Evolutionary conservation across 371 early-diverging fungal genomes (phyloP).

Genomic region (Caulochytrium protostelioides): DNA sequence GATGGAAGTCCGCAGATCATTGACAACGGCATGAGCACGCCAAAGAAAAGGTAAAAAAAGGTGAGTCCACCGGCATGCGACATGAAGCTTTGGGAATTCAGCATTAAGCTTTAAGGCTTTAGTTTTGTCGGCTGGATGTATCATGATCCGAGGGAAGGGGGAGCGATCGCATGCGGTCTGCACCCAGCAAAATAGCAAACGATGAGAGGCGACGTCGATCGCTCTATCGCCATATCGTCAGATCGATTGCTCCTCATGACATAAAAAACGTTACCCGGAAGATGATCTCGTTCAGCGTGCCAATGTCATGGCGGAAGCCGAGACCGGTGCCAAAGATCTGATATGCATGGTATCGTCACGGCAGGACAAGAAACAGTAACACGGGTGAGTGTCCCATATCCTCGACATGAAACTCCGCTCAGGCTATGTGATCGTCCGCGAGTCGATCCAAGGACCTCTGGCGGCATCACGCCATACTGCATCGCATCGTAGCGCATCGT

Average conservation of each 20-base stretch:
- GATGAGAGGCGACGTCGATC: not conserved
- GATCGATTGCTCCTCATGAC: no score
- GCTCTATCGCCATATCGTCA: not conserved
- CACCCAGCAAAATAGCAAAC: not conserved
- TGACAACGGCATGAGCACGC: not conserved
- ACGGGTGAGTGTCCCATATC: not conserved
- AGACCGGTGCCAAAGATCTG: conserved; percentile 41
- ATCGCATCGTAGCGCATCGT: no score
- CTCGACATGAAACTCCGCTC: not conserved
- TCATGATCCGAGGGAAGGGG: not conserved
- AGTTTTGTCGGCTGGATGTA: not conserved
- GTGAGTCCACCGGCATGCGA: not conserved
- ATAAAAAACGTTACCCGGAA: conserved; percentile 41
- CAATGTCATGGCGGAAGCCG: conserved; percentile 31
- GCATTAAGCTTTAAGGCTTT: not conserved
- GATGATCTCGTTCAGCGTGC: conserved; percentile 44
- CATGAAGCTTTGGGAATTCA: not conserved
- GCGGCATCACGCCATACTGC: not conserved
- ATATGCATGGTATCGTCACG: not conserved
- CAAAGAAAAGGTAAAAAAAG: not conserved
- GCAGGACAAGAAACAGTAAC: not conserved
- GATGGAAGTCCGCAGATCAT: conserved; percentile 4
- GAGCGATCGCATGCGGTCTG: not conserved
- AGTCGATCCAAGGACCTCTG: not conserved
- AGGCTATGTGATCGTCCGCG: not conserved